These are phyloP conservation scores for Wickerhamiella lipophila DNA, from an alignment of 805 yeast species.

Conservation along the genomic window DNA sequence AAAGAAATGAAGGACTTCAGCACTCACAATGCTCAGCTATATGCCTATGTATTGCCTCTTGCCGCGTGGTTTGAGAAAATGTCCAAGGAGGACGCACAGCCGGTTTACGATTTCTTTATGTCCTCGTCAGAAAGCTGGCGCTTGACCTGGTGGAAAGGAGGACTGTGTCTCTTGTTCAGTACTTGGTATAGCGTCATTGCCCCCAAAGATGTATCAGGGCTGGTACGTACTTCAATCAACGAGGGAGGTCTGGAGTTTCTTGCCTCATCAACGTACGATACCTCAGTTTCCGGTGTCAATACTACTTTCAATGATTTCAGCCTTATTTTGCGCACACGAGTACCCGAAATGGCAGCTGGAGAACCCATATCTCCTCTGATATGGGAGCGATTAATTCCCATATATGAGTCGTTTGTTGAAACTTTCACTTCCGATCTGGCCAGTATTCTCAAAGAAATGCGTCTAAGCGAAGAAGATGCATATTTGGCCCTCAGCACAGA, in stretches of 20 bases:
- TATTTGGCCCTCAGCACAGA: conserved; percentile 21
- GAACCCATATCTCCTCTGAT: conserved; percentile 12
- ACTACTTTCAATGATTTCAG: conserved; percentile 21
- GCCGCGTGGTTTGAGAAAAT: conserved; percentile 14
- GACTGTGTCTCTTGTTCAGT: conserved; percentile 20
- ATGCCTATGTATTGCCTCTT: conserved; percentile 51
- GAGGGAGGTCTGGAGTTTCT: conserved; percentile 31
- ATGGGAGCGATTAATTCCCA: conserved; percentile 13
- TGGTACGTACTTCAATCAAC: conserved; percentile 25
- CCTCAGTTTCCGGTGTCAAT: conserved; percentile 13
- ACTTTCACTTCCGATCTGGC: conserved; percentile 28
- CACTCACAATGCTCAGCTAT: conserved; percentile 46
- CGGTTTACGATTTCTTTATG: conserved; percentile 6
- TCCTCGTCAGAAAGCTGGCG: conserved; percentile 19
- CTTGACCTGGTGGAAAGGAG: conserved; percentile 23
- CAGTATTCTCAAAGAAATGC: conserved; percentile 31
- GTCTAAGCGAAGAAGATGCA: conserved; percentile 30
- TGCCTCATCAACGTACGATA: conserved; percentile 28
- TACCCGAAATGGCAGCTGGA: conserved; percentile 19
- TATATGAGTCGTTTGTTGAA: conserved; percentile 23
- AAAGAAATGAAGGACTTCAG: conserved; percentile 37
- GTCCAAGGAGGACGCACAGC: background rate
- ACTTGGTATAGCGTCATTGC: conserved; percentile 8
- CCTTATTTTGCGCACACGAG: conserved; percentile 23
- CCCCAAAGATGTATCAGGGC: conserved; percentile 19